phyloP scores from a whole-genome alignment of 169 alveolate species.

The Neospora caninum region DNA sequence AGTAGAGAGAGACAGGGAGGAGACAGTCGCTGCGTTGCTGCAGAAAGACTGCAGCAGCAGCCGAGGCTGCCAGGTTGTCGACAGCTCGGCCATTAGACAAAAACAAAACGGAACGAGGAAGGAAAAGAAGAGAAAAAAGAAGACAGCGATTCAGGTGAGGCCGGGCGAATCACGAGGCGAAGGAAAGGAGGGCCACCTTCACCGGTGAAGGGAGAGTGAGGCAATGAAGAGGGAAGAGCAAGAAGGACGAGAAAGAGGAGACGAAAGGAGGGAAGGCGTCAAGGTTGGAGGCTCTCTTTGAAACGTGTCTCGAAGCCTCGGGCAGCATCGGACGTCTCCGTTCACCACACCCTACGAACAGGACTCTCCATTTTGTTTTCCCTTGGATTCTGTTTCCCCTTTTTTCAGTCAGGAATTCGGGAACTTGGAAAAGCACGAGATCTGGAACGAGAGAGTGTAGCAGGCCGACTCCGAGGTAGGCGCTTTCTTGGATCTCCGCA shows the following conservation, averaged over 20 bases:
- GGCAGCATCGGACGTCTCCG: no score
- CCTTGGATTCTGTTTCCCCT: no score
- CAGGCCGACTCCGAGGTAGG: no score
- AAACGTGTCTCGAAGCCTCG: background rate
- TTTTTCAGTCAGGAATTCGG: no score
- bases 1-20: background rate
- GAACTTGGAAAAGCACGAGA: background rate
- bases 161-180: no score
- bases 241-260: background rate
- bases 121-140: background rate
- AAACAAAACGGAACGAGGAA: background rate
- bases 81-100: background rate
- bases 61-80: constrained; percentile 12
- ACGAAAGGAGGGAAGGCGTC: background rate
- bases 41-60: constrained; percentile 26
- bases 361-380: no score
- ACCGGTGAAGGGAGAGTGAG: background rate
- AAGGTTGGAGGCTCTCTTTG: background rate
- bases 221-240: background rate
- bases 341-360: no score
- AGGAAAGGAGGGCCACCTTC: no score
- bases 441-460: no score
- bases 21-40: background rate
- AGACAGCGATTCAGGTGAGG: background rate
- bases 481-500: no score